Base-by-base conservation (phyloP, 2,329 filamentous ascomycete genomes). In the Sporothrix protearum region DNA sequence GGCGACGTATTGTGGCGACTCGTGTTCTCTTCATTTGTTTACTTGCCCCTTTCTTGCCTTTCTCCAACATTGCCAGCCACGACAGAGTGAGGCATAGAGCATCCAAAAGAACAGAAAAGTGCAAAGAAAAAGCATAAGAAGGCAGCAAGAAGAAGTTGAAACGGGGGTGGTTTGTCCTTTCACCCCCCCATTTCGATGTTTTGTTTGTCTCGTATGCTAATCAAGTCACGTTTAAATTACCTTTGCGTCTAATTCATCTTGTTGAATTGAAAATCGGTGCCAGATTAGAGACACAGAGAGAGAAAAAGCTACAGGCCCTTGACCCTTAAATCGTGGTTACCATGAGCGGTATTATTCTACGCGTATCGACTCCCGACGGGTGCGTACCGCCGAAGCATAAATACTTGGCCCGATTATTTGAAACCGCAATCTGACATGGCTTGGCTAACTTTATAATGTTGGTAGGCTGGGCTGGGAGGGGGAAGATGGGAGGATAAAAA, bases 401-500 rank as follows among this genome's bases (percentile, higher is more conserved):
- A 68, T 45, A 49, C 28, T 12, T 55, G 47, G 30, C 14, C 36
- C n/a, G 28, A 9, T 33, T 36, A 36, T 16, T n/a, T 8, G 12
- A 22, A 25, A 45, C 22, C 9, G 5, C 10, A 8, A 36, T 12
- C 22, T 12, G 22, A 19, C 12, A 3, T 45, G 10, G 59, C 59
- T 45, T 64, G 36, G 36, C 36, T 42, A 16, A 12, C n/a, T 45
- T 70, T 55, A 55, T 70, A 70, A 61, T 70, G 61, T 70, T 55
- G 55, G 68, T 33, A 19, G 25, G n/a, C 55, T 19, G 33, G 19
- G 28, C 25, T 51, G 25, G 1, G 39, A 45, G 9, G 22, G 10
- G 9, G n/a, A 19, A 64, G n/a, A 42, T 5, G 3, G 22, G 6
- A 22, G 5, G 16, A 33, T 9, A 39, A 28, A 22, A 30, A 45